Base-by-base conservation (phyloP, 2,329 filamentous ascomycete genomes). In the Verticillium zaregamsianum region DNA sequence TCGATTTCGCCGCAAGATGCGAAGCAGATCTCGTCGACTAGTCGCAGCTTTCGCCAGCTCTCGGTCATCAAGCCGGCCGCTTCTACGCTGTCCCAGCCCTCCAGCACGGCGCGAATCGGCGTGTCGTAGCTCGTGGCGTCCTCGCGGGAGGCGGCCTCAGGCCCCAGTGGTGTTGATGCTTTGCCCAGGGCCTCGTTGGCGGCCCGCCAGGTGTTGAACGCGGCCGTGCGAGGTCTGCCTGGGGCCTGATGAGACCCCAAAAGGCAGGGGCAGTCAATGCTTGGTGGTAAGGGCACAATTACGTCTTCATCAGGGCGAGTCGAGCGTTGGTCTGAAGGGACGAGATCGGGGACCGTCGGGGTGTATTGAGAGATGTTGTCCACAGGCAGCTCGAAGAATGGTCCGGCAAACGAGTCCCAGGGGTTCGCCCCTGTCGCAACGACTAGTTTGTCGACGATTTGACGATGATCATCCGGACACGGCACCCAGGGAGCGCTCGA, bases 1-100 rank as follows among this genome's bases (percentile, higher is more conserved):
- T 72, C 70, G 1, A 55, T 62, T 15, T 64, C 33, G 1, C 58
- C 54, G 28, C 65, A 71, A 5, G 40, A 59, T 1, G 55, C 5
- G 39, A 72, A 71, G 2, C 67, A 68, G 3, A 65, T 28, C 20
- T 68, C 63, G 23, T 72, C 68, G 1, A 66, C 61, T 5, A 56
- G 55, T 3, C 66, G 65, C 3, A 71, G 28, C 37, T 68, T 72
- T 5, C 62, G 65, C 70, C 70, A 72, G 2, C 66, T 64, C 0
- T 63, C 59, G 1, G 68, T 67, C 64, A 72, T 63, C 31, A 62
- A 66, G 1, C 68, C 68, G 3, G 63, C 62, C 20, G 58, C 54
- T 25, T 72, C 68, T 5, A 72, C 60, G 31, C 63, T 68, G 20
- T 71, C 65, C 70, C 70, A 70, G 7, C 70, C 70, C 33, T 72